These are phyloP conservation scores for Suhomyces kunorum DNA, from an alignment of 1,139 yeast species.

Conservation along the genomic window DNA sequence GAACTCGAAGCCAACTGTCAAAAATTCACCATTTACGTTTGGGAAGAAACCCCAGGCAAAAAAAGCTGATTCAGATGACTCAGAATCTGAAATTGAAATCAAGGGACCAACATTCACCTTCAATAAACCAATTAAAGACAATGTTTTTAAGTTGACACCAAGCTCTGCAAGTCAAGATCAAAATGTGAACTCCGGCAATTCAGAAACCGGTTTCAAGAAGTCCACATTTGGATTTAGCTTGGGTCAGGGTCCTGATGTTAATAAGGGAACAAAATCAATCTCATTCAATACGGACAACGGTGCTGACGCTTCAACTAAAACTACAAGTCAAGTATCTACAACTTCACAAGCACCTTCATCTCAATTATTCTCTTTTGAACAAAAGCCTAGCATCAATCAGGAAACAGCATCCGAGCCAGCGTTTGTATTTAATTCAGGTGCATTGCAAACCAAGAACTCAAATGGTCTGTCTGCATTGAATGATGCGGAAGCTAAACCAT, in stretches of 20 bases:
- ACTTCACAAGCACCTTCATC: neutral
- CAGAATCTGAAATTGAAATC: conserved; percentile 57
- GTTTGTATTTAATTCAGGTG: conserved; percentile 1
- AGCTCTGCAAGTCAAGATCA: neutral
- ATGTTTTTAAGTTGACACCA: conserved; percentile 47
- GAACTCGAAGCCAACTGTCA: conserved; percentile 52
- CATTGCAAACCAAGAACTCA: neutral
- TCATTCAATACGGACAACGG: no score
- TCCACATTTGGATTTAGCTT: no score
- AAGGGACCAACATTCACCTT: conserved; percentile 68
- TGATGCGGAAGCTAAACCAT: neutral
- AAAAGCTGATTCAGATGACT: conserved; percentile 45
- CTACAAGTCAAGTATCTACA: neutral
- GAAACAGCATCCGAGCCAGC: neutral
- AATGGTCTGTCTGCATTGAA: no score
- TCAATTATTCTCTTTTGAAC: neutral
- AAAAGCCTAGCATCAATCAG: neutral
- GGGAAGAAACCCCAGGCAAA: conserved; percentile 45
- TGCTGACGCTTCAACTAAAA: neutral
- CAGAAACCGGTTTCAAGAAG: no score
- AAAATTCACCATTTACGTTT: conserved; percentile 60
- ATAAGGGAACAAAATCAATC: no score
- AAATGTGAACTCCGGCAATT: no score
- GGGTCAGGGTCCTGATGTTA: no score
- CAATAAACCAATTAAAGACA: conserved; percentile 47